phyloP scores from a whole-genome alignment of 176 grass and related monocot genomes.

The Hordeum vulgare region DNA sequence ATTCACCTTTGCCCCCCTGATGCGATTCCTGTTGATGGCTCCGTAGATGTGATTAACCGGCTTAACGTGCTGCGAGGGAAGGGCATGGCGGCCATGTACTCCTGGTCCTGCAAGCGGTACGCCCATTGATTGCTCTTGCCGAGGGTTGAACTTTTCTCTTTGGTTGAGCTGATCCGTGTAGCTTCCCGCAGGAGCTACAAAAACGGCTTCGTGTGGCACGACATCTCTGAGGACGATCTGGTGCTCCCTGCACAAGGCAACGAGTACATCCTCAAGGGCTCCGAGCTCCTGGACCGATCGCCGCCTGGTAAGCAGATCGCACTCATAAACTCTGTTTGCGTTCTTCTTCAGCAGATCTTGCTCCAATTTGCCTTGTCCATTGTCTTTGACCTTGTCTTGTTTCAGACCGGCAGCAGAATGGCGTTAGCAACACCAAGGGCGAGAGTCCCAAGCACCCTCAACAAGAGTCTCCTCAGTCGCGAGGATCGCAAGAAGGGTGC shows the following conservation, averaged over 20 bases:
- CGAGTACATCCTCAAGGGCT: slow-evolving; percentile 87
- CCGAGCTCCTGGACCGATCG: slow-evolving; percentile 57
- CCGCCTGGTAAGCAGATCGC: slow-evolving; percentile 28
- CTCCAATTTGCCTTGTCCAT: background rate
- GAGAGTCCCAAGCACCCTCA: slow-evolving; percentile 34
- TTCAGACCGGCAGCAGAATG: slow-evolving; percentile 42
- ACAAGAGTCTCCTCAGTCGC: slow-evolving; percentile 40
- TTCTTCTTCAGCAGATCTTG: slow-evolving; percentile 18
- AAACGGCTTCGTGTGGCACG: slow-evolving; percentile 93
- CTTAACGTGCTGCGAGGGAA: slow-evolving; percentile 85
- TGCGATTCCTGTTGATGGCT: slow-evolving; percentile 19
- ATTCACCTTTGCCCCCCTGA: background rate
- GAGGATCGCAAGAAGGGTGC: slow-evolving; percentile 43
- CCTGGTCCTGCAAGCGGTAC: slow-evolving; percentile 99
- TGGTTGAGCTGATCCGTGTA: slow-evolving; percentile 11
- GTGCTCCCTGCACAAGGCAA: slow-evolving; percentile 66
- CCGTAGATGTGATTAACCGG: slow-evolving; percentile 81
- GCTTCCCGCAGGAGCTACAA: slow-evolving; percentile 63
- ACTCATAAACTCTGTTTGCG: background rate
- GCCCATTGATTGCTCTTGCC: background rate
- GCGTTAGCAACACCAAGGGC: slow-evolving; percentile 13
- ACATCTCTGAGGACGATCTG: slow-evolving; percentile 68
- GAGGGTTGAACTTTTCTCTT: background rate
- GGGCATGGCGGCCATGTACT: slow-evolving; percentile 86
- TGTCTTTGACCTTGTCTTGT: background rate